A percentile compares a stretch with the other conserved stretches of the same genome.
These are phyloP conservation scores for Ophiognomonia clavigignenti-juglandacearum DNA, from an alignment of 2,329 filamentous ascomycete genomes.

Conservation along the genomic window DNA sequence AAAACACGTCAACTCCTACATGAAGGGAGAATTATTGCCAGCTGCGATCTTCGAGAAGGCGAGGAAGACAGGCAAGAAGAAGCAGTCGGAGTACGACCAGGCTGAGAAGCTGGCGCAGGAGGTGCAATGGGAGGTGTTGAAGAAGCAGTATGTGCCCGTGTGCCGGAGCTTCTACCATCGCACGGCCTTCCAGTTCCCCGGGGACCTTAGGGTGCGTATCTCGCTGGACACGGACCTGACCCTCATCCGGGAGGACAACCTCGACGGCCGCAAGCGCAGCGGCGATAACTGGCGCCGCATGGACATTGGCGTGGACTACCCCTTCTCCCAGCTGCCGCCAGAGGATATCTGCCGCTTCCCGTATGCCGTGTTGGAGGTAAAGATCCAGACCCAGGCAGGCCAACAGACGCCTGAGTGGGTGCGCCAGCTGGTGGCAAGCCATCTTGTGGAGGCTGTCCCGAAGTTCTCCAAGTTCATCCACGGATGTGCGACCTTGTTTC, in stretches of 20 bases:
- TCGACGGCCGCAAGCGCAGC: constrained; percentile 70
- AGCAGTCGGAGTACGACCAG: constrained; percentile 83
- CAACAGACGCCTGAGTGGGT: constrained; percentile 97
- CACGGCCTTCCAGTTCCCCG: constrained; percentile 94
- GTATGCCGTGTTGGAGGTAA: constrained; percentile 94
- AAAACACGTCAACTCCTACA: constrained; percentile 91
- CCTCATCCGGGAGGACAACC: constrained; percentile 92
- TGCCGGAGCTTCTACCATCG: constrained; percentile 97
- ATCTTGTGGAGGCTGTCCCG: constrained; percentile 96
- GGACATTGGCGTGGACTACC: constrained; percentile 96
- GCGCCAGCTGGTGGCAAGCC: constrained; percentile 83
- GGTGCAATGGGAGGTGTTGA: constrained; percentile 88
- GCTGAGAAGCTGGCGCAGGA: constrained; percentile 86
- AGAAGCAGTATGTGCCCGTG: constrained; percentile 80
- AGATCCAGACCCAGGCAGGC: constrained; percentile 91
- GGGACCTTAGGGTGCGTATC: constrained; percentile 92
- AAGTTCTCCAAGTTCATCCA: constrained; percentile 99
- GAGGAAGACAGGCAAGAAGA: constrained; percentile 90
- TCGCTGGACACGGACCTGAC: constrained; percentile 94
- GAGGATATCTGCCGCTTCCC: constrained; percentile 89
- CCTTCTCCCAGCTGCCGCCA: constrained; percentile 81
- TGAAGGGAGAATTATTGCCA: constrained; percentile 79
- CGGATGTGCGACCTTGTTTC: constrained; percentile 83
- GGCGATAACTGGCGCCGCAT: constrained; percentile 94
- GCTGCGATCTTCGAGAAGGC: constrained; percentile 94